Base-by-base conservation (phyloP, 306 rosid genomes). In the Phaseolus lunatus region DNA sequence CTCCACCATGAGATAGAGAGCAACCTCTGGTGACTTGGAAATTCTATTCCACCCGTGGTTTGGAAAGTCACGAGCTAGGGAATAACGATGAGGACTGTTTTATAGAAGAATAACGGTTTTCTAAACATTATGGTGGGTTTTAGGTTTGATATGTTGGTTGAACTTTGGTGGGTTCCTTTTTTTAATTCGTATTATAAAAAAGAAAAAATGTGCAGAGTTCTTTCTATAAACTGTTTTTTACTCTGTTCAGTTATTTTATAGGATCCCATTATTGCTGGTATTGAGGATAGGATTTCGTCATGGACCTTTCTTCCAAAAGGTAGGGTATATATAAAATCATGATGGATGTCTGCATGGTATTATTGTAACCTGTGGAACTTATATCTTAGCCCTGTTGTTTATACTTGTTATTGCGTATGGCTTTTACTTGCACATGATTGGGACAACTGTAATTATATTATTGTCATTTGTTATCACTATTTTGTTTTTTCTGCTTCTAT, bases 261-360 rank as follows among this genome's bases (percentile, higher is more conserved):
- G 99, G 99, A 95, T 78, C 90, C 93, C 43, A 92, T 92, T 83
- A 86, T 95, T 84, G 78, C 94, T 88, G 98, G 97, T 78, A 91
- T 95, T 52, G 99, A 96, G 87, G 97, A 91, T 78, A 95, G 84
- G 89, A 86, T 95, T 84, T 77, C 99, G 50, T 76, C 99, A 9
- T 95, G 96, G 99, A 92, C 98, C 59, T 95, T 95, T 86, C 98
- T 95, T 82, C 99, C 99, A 31, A 92, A 90, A 91, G 99, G 99
- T 95, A 88, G 48, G 77, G 66, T 56, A n/a, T 31, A 78, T 84
- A 4, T 47, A 7, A 63, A 49, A 72, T 75, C 53, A 20, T 70
- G 64, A 62, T 57, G 48, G 23, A 77, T 65, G 35, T 74, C 35
- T 45, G 43, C 50, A 16, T 65, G 13, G 23, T 11, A 78, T 73